Evolutionary conservation across 1,284 basidiomycete species (phyloP).

Genomic region (Ustilago bromivora): DNA sequence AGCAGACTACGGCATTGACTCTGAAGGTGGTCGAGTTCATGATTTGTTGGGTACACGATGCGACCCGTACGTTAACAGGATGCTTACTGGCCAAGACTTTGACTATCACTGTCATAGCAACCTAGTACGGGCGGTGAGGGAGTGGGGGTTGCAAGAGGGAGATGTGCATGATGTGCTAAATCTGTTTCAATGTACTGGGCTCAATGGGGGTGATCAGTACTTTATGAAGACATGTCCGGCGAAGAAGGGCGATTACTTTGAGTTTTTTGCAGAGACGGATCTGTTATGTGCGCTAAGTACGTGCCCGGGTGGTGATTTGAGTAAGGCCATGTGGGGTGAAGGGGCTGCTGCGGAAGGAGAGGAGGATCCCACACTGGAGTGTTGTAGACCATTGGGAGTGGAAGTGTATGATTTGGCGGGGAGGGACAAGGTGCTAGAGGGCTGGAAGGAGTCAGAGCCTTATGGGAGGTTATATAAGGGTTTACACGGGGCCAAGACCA

Average conservation of each 20-base stretch:
- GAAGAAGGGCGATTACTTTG: slow-evolving; percentile 33
- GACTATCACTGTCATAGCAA: slow-evolving; percentile 42
- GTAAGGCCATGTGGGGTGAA: slow-evolving; percentile 42
- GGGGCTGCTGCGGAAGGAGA: slow-evolving; percentile 5
- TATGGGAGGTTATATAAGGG: slow-evolving; percentile 22
- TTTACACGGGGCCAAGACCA: slow-evolving; percentile 12
- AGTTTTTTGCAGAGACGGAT: slow-evolving; percentile 41
- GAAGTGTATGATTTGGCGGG: slow-evolving; percentile 32
- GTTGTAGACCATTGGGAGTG: slow-evolving; percentile 39
- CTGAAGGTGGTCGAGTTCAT: slow-evolving; percentile 31
- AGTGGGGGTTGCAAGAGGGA: slow-evolving; percentile 25
- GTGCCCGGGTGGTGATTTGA: slow-evolving; percentile 35
- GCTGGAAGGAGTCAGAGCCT: slow-evolving; percentile 11
- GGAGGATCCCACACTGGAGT: slow-evolving; percentile 33
- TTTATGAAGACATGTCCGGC: slow-evolving; percentile 47
- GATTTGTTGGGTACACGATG: slow-evolving; percentile 37
- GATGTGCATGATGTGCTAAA: slow-evolving; percentile 42
- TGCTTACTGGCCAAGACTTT: slow-evolving; percentile 37
- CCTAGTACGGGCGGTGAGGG: slow-evolving; percentile 23
- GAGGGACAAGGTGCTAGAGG: slow-evolving; percentile 6
- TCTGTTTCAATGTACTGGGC: slow-evolving; percentile 41
- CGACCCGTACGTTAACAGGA: slow-evolving; percentile 40
- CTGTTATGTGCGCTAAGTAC: slow-evolving; percentile 33
- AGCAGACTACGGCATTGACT: slow-evolving; percentile 22
- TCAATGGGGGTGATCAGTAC: slow-evolving; percentile 36